Base-by-base conservation (phyloP, 257 asterid species). In the Capsicum chinense region DNA sequence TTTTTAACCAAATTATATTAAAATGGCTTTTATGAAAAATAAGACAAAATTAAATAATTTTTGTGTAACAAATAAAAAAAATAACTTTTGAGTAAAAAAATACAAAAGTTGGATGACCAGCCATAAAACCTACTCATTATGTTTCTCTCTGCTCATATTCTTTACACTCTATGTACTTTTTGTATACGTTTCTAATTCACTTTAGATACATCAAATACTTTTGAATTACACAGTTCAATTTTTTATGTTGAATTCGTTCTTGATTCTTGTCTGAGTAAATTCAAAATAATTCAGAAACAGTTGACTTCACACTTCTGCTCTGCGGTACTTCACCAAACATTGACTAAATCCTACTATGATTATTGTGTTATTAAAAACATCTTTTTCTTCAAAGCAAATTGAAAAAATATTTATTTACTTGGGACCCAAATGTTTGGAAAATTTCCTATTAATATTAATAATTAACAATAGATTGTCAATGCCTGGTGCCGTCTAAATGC, bases 281-380 rank as follows among this genome's bases (percentile, higher is more conserved):
- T 74, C 80, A 74, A 74, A 48, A 3, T 21, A 74, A 26, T 50
- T 74, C 80, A 74, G 50, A 74, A 74, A 50, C 19, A 74, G 80
- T 74, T 74, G 80, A 50, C 80, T 74, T 50, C 9, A 12, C 13
- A 74, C 80, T 48, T 50, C 13, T 74, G 42, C 21, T 50, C 13
- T 74, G 42, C 21, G 2, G 12, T 12, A 50, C 44, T 74, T 50
- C 60, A 74, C 62, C 81, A 76, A 76, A 76, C 81, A 76, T 26
- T 76, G 81, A 76, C 81, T 21, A 52, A 76, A 76, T 76, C 48
- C 81, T 52, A 26, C 26, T 0, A 76, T 50, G 19, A 73, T 74
- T 74, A 74, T 74, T 68, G 15, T 68, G 50, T 35, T 67, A 50
- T 2, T 74, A 50, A 21, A 12, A 21, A 21, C 62, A 50, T 76